These are phyloP conservation scores for Xylariaceae sp. DNA, from an alignment of 2,329 filamentous ascomycete species.

Conservation along the genomic window DNA sequence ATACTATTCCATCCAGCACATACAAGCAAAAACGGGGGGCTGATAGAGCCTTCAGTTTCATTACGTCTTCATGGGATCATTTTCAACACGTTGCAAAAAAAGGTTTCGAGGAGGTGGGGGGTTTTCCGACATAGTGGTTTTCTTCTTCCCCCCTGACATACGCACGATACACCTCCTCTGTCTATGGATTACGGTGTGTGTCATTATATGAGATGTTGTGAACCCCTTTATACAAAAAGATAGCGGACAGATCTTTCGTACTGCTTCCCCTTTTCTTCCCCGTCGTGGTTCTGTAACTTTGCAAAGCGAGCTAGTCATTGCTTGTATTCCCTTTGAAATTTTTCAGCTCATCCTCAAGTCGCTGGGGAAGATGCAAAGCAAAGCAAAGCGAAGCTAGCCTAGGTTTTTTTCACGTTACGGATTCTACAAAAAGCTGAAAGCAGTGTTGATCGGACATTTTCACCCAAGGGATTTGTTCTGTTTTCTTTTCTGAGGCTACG, in stretches of 20 bases:
- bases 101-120: conserved; percentile 12
- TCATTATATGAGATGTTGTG: conserved; percentile 15
- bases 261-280: neutral
- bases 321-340: too few species aligned
- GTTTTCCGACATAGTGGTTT: conserved; percentile 5
- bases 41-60: conserved; percentile 17
- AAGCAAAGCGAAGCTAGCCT: too few species aligned
- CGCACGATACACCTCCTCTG: neutral
- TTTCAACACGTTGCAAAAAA: conserved; percentile 5
- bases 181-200: conserved; percentile 4
- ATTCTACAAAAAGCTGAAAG: too few species aligned
- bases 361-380: too few species aligned
- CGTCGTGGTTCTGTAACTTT: too few species aligned
- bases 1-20: conserved; percentile 24
- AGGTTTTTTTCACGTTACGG: too few species aligned
- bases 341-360: too few species aligned
- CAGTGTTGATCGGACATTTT: too few species aligned
- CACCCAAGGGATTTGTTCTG: too few species aligned
- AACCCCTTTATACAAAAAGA: neutral
- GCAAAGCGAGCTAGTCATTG: too few species aligned
- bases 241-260: conserved; percentile 10
- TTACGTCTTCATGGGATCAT: conserved; percentile 20
- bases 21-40: conserved; percentile 24
- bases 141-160: conserved; percentile 11
- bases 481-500: too few species aligned